Percentiles rank a stretch among this genome's conserved stretches.
Evolutionary conservation across 2,329 filamentous ascomycete species (phyloP).

Genomic region (Coniella vitis): DNA sequence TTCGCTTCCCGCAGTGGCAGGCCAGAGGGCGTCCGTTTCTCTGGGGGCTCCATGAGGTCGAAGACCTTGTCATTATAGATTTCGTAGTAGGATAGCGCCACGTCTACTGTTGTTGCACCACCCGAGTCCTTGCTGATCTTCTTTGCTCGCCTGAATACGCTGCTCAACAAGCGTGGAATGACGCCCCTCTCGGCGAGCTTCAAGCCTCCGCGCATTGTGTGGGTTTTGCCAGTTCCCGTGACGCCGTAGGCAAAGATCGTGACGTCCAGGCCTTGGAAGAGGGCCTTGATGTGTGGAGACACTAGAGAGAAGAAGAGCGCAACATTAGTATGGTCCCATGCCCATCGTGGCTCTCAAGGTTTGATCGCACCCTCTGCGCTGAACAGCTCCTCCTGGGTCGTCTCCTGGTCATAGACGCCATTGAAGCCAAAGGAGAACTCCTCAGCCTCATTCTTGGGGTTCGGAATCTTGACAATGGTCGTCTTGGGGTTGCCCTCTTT

Average conservation of each 20-base stretch:
- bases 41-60: slow-evolving; percentile 79
- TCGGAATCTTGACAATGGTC: slow-evolving; percentile 78
- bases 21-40: slow-evolving; percentile 76
- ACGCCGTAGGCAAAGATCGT: slow-evolving; percentile 92
- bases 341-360: not conserved
- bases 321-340: slow-evolving; percentile 16
- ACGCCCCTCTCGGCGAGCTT: slow-evolving; percentile 79
- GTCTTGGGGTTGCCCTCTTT: slow-evolving; percentile 54
- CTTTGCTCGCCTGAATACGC: slow-evolving; percentile 76
- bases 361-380: slow-evolving; percentile 72
- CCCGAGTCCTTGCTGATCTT: slow-evolving; percentile 76
- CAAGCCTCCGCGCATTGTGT: slow-evolving; percentile 90
- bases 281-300: slow-evolving; percentile 79
- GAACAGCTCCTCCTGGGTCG: slow-evolving; percentile 82
- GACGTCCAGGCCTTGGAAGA: slow-evolving; percentile 83
- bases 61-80: slow-evolving; percentile 97
- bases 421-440: slow-evolving; percentile 94
- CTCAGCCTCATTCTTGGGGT: slow-evolving; percentile 85
- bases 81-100: slow-evolving; percentile 85
- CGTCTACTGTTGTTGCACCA: slow-evolving; percentile 62
- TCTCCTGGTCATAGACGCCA: slow-evolving; percentile 75
- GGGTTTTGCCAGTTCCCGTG: slow-evolving; percentile 89
- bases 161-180: slow-evolving; percentile 78
- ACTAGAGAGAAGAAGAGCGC: slow-evolving; percentile 50
- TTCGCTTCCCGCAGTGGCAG: slow-evolving; percentile 79